Conservation (phyloP, 2,329 filamentous ascomycete species). For the Ophiostoma sp. region DNA sequence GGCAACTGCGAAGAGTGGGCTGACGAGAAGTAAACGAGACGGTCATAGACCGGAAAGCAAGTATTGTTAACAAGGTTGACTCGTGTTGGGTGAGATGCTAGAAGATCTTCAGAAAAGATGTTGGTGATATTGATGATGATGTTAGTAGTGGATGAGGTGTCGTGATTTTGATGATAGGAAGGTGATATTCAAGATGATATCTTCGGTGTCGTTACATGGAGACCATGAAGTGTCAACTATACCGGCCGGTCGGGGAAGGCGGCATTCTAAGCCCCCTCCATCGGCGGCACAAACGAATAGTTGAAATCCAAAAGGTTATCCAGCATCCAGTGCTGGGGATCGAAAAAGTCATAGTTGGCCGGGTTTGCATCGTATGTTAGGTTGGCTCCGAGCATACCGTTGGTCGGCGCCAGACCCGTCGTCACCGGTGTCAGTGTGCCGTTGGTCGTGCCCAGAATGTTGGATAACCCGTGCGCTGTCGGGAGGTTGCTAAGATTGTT, state of each 20-base stretch:
- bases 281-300: slow-evolving; percentile 51
- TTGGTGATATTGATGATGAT: background rate
- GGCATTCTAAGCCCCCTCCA: slow-evolving; percentile 44
- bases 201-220: too few species aligned
- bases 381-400: slow-evolving; percentile 43
- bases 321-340: slow-evolving; percentile 89
- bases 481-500: slow-evolving; percentile 48
- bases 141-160: background rate
- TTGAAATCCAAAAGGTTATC: slow-evolving; percentile 80
- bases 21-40: background rate
- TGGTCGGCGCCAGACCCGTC: slow-evolving; percentile 42
- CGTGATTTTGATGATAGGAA: background rate
- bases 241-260: background rate
- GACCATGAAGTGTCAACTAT: background rate
- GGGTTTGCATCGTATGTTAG: slow-evolving; percentile 55
- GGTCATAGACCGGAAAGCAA: background rate
- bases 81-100: background rate
- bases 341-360: slow-evolving; percentile 72
- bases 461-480: slow-evolving; percentile 40
- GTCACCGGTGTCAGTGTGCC: slow-evolving; percentile 50
- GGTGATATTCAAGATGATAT: too few species aligned
- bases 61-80: background rate
- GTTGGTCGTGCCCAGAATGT: slow-evolving; percentile 45
- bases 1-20: background rate
- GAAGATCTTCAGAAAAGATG: background rate